These are phyloP conservation scores for Erodium texanum DNA, from an alignment of 441 rosid species.

Conservation along the genomic window DNA sequence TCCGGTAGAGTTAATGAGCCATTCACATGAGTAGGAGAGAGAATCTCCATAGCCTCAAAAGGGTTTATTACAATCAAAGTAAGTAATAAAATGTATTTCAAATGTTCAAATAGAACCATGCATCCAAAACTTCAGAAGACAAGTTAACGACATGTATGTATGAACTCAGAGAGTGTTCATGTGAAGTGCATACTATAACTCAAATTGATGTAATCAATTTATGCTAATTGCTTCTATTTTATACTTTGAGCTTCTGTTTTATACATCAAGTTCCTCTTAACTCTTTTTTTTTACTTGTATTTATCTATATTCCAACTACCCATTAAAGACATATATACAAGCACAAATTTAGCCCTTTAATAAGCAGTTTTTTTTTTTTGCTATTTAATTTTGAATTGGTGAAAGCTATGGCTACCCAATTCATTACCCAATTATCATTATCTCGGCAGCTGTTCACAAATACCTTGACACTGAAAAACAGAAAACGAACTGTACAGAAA, in stretches of 20 bases:
- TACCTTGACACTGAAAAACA: not conserved
- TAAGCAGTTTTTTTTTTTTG: not conserved
- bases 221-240: not conserved
- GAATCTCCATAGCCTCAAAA: not conserved
- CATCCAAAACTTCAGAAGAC: not conserved
- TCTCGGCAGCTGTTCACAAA: not conserved
- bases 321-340: not conserved
- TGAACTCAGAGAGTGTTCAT: not conserved
- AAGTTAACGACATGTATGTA: not conserved
- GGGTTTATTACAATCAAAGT: not conserved
- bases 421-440: not conserved
- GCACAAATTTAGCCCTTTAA: not conserved
- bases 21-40: not conserved
- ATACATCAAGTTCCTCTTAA: not conserved
- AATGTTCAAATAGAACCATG: not conserved
- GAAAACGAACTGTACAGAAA: not conserved
- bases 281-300: not conserved
- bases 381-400: not conserved
- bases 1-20: slow-evolving; percentile 17
- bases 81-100: slow-evolving; percentile 4
- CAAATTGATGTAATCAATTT: not conserved
- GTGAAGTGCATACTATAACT: not conserved
- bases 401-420: not conserved
- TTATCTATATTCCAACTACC: not conserved
- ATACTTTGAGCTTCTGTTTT: not conserved